Conservation (phyloP, 441 rosid species). For the Pelargonium cotyledonis region DNA sequence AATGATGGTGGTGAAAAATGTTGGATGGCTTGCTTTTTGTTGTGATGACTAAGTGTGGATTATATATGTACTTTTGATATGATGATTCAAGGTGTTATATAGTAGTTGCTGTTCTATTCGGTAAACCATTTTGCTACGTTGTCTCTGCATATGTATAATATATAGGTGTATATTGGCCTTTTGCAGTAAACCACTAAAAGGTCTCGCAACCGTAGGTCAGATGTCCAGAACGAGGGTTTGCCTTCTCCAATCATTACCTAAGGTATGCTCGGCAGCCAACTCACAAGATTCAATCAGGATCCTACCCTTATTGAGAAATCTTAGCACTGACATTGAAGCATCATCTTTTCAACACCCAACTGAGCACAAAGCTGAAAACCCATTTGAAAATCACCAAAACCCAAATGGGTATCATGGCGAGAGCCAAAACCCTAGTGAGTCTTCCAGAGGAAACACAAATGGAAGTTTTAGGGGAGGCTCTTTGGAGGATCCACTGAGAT, state of each 20-base stretch:
- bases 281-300: slow-evolving; percentile 21
- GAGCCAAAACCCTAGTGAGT: background rate
- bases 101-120: background rate
- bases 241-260: slow-evolving; percentile 22
- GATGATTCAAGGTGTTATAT: no score
- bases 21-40: no score
- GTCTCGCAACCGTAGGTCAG: background rate
- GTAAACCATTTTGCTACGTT: background rate
- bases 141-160: background rate
- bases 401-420: background rate
- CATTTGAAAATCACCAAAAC: slow-evolving; percentile 18
- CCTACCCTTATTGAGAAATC: slow-evolving; percentile 23
- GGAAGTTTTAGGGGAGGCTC: background rate
- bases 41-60: no score
- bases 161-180: background rate
- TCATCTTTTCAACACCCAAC: slow-evolving; percentile 29
- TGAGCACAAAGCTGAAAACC: slow-evolving; percentile 14
- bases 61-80: no score
- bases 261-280: slow-evolving; percentile 29
- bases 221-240: slow-evolving; percentile 40
- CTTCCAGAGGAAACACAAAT: background rate
- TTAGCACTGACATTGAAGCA: slow-evolving; percentile 45
- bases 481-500: slow-evolving; percentile 5
- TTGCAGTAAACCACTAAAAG: no score
- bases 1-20: no score